Percentiles rank a stretch among this genome's conserved stretches.
These are phyloP conservation scores for Dactylellina parvicollis DNA, from an alignment of 2,329 filamentous ascomycete species.

Conservation along the genomic window DNA sequence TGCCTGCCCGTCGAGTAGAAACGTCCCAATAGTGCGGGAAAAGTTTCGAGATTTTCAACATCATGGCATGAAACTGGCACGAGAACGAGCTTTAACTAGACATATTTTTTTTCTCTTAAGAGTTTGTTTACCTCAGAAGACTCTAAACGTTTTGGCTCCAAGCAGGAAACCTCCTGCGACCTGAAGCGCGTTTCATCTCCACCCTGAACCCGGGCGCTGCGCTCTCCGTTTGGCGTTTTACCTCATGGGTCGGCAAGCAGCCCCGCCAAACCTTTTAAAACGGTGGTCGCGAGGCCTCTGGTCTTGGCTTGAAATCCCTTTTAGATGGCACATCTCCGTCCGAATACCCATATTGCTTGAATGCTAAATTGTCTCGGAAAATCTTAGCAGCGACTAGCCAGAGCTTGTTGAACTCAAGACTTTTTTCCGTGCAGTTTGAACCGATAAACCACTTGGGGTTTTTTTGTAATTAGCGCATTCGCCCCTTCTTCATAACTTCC, in stretches of 20 bases:
- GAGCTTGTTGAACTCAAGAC: slow-evolving; percentile 21
- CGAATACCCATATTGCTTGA: background rate
- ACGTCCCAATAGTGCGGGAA: slow-evolving; percentile 1
- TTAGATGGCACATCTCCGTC: background rate
- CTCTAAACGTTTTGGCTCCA: slow-evolving; percentile 20
- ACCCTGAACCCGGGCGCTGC: slow-evolving; percentile 40
- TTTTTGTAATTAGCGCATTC: too few species aligned
- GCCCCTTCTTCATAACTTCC: too few species aligned
- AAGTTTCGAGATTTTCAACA: slow-evolving; percentile 25
- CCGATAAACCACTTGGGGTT: too few species aligned
- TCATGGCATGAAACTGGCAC: slow-evolving; percentile 40
- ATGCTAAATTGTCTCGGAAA: slow-evolving; percentile 39
- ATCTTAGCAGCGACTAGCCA: slow-evolving; percentile 26
- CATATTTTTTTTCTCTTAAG: slow-evolving; percentile 10
- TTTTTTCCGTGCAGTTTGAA: slow-evolving; percentile 25
- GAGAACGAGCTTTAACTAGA: slow-evolving; percentile 25
- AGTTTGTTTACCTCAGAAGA: slow-evolving; percentile 30
- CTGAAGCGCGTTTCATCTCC: slow-evolving; percentile 54
- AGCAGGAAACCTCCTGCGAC: slow-evolving; percentile 35
- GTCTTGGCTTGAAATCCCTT: slow-evolving; percentile 11
- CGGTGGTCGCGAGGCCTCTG: slow-evolving; percentile 34
- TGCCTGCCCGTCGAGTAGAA: slow-evolving; percentile 30
- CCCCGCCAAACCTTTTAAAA: slow-evolving; percentile 38
- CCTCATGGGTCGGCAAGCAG: slow-evolving; percentile 29
- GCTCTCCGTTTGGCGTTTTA: slow-evolving; percentile 48